Conservation (phyloP, 169 alveolate genomes). For the Sarcocystis neurona region DNA sequence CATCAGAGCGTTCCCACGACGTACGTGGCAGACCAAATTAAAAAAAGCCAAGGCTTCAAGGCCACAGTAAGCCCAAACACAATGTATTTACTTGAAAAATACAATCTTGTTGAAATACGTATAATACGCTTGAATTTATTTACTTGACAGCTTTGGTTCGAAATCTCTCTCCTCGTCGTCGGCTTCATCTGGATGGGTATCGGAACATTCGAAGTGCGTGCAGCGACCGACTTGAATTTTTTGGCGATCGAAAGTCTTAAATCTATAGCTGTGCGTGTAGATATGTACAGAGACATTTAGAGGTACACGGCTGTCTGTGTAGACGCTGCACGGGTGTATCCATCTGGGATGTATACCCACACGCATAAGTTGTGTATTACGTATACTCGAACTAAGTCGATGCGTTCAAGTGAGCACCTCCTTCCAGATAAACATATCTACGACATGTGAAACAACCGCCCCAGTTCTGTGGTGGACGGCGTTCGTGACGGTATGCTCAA, state of each 20-base stretch:
- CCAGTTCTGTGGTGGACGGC: slow-evolving; percentile 66
- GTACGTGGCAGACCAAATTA: slow-evolving; percentile 50
- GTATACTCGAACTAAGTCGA: neutral
- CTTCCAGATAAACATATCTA: slow-evolving; percentile 63
- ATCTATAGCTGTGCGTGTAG: too few relatives aligned
- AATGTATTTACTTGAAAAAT: too few relatives aligned
- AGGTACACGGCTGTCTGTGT: too few relatives aligned
- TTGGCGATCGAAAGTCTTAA: too few relatives aligned
- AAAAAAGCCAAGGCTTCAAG: slow-evolving; percentile 42
- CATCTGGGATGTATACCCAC: too few relatives aligned
- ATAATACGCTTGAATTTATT: neutral
- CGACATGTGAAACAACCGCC: slow-evolving; percentile 61
- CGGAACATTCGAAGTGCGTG: slow-evolving; percentile 61
- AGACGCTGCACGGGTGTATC: too few relatives aligned
- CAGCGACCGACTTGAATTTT: neutral
- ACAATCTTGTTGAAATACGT: too few relatives aligned
- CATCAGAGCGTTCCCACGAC: slow-evolving; percentile 65
- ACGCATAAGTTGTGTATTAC: neutral
- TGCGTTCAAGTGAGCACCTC: too few relatives aligned
- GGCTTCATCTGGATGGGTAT: slow-evolving; percentile 63
- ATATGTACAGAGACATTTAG: too few relatives aligned
- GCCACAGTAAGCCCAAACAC: slow-evolving; percentile 30
- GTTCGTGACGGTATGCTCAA: slow-evolving; percentile 52
- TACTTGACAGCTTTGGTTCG: slow-evolving; percentile 36
- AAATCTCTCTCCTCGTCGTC: slow-evolving; percentile 45